Conservation (phyloP, 1,284 basidiomycete genomes). For the Tilletiopsis washingtonensis region DNA sequence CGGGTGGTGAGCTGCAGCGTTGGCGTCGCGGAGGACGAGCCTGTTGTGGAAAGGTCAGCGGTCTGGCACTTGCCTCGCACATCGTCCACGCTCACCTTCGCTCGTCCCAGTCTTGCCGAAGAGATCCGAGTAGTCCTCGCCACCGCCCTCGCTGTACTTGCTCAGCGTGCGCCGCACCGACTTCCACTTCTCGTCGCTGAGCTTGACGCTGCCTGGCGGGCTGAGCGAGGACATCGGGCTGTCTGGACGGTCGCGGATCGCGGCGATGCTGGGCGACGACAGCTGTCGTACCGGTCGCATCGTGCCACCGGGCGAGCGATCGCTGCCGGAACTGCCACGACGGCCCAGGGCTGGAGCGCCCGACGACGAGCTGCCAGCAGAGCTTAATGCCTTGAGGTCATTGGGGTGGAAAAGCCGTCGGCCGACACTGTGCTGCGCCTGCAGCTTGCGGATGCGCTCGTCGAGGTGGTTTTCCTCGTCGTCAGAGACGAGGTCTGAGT, state of each 20-base stretch:
- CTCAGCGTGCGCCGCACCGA: slow-evolving; percentile 26
- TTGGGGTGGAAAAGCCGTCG: slow-evolving; percentile 18
- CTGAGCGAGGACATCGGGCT: slow-evolving; percentile 14
- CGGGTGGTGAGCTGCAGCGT: slow-evolving; percentile 28
- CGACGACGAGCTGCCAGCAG: slow-evolving; percentile 3
- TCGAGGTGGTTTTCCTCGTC: slow-evolving; percentile 25
- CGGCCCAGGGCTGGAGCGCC: too few species aligned
- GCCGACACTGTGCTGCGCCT: slow-evolving; percentile 12
- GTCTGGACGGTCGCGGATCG: too few species aligned
- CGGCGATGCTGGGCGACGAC: slow-evolving; percentile 13
- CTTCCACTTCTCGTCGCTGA: slow-evolving; percentile 26
- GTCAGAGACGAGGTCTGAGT: slow-evolving; percentile 32
- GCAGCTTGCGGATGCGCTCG: slow-evolving; percentile 23
- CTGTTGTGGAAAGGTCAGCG: background rate
- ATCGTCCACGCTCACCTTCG: background rate
- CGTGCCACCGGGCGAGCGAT: slow-evolving; percentile 14
- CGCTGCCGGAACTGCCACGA: slow-evolving; percentile 11
- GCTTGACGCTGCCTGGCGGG: slow-evolving; percentile 8
- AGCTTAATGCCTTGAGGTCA: slow-evolving; percentile 16
- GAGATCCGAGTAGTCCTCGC: slow-evolving; percentile 36
- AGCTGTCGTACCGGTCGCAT: too few species aligned
- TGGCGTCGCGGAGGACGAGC: background rate
- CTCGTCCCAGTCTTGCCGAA: slow-evolving; percentile 13
- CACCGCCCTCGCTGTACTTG: slow-evolving; percentile 25
- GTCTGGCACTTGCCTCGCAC: background rate